Conservation (phyloP, 2,329 filamentous ascomycete species). For the Colletotrichum chlorophyti region DNA sequence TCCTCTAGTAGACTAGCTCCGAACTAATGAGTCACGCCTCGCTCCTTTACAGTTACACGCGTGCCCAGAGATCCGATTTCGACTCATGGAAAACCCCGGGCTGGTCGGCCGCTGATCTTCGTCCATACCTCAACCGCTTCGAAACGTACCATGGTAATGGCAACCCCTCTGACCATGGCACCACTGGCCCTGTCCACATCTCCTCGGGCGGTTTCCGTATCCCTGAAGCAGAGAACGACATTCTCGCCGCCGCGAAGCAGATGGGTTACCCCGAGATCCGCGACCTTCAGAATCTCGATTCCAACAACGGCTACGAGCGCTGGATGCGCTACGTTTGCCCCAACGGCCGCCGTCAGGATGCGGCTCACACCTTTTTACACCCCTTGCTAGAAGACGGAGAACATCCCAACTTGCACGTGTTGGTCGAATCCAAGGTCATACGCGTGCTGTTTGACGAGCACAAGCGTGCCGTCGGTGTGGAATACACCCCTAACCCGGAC, state of each 20-base stretch:
- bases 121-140: slow-evolving; percentile 54
- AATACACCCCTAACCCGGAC: slow-evolving; percentile 55
- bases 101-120: slow-evolving; percentile 57
- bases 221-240: slow-evolving; percentile 45
- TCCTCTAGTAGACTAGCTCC: neutral
- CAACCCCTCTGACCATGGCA: slow-evolving; percentile 46
- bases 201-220: slow-evolving; percentile 52
- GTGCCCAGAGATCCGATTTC: slow-evolving; percentile 53
- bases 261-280: slow-evolving; percentile 54
- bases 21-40: slow-evolving; percentile 8
- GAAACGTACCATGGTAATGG: slow-evolving; percentile 36
- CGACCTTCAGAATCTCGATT: slow-evolving; percentile 56
- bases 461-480: slow-evolving; percentile 63
- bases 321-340: slow-evolving; percentile 40
- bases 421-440: slow-evolving; percentile 39
- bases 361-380: slow-evolving; percentile 38
- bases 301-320: slow-evolving; percentile 40
- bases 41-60: slow-evolving; percentile 47
- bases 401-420: slow-evolving; percentile 39
- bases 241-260: slow-evolving; percentile 50
- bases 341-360: slow-evolving; percentile 43
- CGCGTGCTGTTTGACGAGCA: slow-evolving; percentile 51
- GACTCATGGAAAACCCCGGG: slow-evolving; percentile 60
- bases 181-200: slow-evolving; percentile 54
- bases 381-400: slow-evolving; percentile 36